Percentiles rank a stretch among this genome's conserved stretches.
Evolutionary conservation across 495 filamentous ascomycete genomes (phyloP).

Genomic region (Penicillium cinerascens): DNA sequence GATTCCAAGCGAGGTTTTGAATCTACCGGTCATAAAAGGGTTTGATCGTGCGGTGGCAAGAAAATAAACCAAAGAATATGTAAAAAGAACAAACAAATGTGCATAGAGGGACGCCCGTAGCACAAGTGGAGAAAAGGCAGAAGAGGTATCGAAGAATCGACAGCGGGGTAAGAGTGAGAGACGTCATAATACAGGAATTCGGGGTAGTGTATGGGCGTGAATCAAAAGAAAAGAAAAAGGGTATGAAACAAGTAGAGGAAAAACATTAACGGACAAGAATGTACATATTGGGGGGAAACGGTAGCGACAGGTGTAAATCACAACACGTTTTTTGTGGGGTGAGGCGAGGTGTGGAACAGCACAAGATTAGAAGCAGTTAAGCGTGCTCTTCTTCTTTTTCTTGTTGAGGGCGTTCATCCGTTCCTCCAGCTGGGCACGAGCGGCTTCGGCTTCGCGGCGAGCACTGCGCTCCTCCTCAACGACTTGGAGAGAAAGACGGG

Average conservation of each 20-base stretch:
- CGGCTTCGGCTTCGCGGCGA: constrained; percentile 81
- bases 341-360: neutral
- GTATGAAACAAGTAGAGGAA: constrained; percentile 24
- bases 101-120: constrained; percentile 6
- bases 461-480: constrained; percentile 93
- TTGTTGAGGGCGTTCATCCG: constrained; percentile 86
- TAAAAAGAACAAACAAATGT: constrained; percentile 15
- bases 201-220: constrained; percentile 26
- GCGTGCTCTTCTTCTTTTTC: constrained; percentile 92
- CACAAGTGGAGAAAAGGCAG: constrained; percentile 12
- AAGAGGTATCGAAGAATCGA: constrained; percentile 30
- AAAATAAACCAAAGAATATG: constrained; percentile 14
- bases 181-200: constrained; percentile 52
- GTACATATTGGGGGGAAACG: constrained; percentile 16
- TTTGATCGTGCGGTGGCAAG: constrained; percentile 4
- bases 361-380: constrained; percentile 81
- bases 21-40: constrained; percentile 25
- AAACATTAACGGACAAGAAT: constrained; percentile 7
- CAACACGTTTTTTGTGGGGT: constrained; percentile 9
- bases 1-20: constrained; percentile 6
- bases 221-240: constrained; percentile 27
- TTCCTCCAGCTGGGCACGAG: constrained; percentile 83
- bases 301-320: constrained; percentile 17
- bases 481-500: constrained; percentile 81
- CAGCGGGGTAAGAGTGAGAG: constrained; percentile 19